Base-by-base conservation (phyloP, 2,329 filamentous ascomycete species). In the Metarhizium guizhouense region DNA sequence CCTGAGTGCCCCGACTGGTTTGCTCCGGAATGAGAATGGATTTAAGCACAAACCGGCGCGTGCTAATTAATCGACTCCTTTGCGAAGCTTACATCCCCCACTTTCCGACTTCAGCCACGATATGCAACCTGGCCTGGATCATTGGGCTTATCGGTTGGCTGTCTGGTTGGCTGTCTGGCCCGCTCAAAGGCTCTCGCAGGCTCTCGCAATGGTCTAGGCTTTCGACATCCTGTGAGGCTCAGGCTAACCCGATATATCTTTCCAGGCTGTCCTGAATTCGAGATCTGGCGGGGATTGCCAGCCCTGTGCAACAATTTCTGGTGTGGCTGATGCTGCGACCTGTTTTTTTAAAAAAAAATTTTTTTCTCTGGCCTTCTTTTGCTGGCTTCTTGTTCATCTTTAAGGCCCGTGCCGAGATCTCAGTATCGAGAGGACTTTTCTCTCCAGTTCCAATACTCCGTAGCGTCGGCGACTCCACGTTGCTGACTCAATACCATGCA, bases 21-120 rank as follows among this genome's bases (percentile, higher is more conserved):
- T 50, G 43, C 49, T 56, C 54, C 54, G 47, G 50, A 56, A 56
- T 34, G 29, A 49, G 13, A 40, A 16, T 14, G 5, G 16, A 13
- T 16, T n/a, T 16, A 16, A 40, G 47, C 53, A 51, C 53, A 47
- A 45, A 43, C 34, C 14, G 38, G 38, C 25, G 38, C 38, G 34
- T 40, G 38, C 13, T 13, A 16, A 40, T 40, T 11, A 40, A 40
- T 40, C 14, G 25, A 25, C 25, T 25, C 25, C 25, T 25, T 25
- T 25, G 25, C 25, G 25, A 25, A 25, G 25, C 25, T 25, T 8
- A 25, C 16, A 25, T n/a, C 47, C 54, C 54, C 54, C 54, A 52
- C 54, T 51, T 52, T 50, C 54, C 54, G 48, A 55, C 29, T 45
- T 36, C 30, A 30, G 38, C 54, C 13, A 20, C 18, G 10, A 29